Evolutionary conservation across 1,139 yeast genomes (phyloP), one percentile per base, ranked within the genome.

Genomic region (Taphrina pruni): DNA sequence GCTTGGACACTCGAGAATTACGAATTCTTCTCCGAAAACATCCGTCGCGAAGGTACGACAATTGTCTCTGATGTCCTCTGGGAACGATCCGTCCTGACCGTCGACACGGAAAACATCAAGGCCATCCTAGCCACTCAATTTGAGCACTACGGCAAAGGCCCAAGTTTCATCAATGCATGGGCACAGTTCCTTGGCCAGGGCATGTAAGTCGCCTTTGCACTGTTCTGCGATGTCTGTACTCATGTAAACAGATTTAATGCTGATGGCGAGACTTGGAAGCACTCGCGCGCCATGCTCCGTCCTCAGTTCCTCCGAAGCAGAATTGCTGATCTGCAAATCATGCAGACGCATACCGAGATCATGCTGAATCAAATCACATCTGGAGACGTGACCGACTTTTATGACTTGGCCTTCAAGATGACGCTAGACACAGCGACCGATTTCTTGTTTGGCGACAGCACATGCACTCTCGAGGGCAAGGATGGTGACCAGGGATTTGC

Each of bases 361-460:
- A 76, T 85, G 57, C 77, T 80, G 56, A 77, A 78, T 58, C 82
- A 80, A 60, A 72, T 84, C 55, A 71, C 73, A 70, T 73, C 71
- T 1, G 73, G 76, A 36, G 78, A 76, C 38, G 76, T 75, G 4
- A 78, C 84, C 72, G 87, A 86, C 72, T 75, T 85, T 43, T 87
- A 85, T 74, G 81, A 78, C 39, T 78, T 82, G 66, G 84, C 84
- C 75, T 85, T 82, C 77, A 77, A 77, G 70, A 77, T 86, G 61
- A 86, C 88, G 6, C 80, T 86, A 71, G 88, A 86, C 75, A 81
- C 86, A 35, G 84, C 88, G 4, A 83, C 87, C 17, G 87, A 86
- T 76, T 85, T 85, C 74, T 79, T 86, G 73, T 85, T 86, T 77
- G 88, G 88, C 14, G 85, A 83, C 74, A 81, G 85, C 11, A 84